Evolutionary conservation across 768 basidiomycete species (phyloP).

Genomic region (Rhodotorula diobovata): DNA sequence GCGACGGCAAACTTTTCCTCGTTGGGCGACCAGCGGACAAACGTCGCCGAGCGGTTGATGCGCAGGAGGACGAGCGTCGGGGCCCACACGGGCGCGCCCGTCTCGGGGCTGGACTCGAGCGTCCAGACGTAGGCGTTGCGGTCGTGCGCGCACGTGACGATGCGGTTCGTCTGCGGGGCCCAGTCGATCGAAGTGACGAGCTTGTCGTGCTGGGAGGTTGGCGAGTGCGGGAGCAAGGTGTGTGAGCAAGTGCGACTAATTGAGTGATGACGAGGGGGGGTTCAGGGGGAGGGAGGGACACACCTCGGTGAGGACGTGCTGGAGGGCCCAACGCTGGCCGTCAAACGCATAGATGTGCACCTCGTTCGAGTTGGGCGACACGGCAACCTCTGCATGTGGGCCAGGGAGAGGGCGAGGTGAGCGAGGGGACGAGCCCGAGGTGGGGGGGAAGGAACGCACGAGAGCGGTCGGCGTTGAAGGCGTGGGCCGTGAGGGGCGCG

Average conservation of each 20-base stretch:
- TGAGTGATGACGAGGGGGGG: conserved; percentile 2
- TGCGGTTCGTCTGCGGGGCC: conserved; percentile 93
- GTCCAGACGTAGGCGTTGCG: conserved; percentile 99
- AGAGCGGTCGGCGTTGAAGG: conserved; percentile 80
- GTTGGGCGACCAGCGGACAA: conserved; percentile 90
- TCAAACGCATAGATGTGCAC: conserved; percentile 70
- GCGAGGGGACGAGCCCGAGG: neutral
- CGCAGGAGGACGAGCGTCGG: conserved; percentile 92
- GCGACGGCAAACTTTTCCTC: conserved; percentile 99
- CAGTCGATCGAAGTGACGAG: conserved; percentile 96
- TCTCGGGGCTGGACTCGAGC: conserved; percentile 65
- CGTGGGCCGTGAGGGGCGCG: conserved; percentile 78
- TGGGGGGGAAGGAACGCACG: conserved; percentile 57
- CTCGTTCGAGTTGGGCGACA: conserved; percentile 84
- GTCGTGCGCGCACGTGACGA: conserved; percentile 98
- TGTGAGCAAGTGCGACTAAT: neutral
- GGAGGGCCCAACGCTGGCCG: conserved; percentile 62
- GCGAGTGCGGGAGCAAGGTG: neutral
- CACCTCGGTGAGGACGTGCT: conserved; percentile 82
- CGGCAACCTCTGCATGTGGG: conserved; percentile 74
- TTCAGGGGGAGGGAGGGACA: conserved; percentile 26
- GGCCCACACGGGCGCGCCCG: conserved; percentile 76
- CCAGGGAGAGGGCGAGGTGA: neutral
- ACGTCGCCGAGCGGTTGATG: conserved; percentile 92
- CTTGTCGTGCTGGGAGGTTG: conserved; percentile 77